Conservation (phyloP, 208 protist genomes). For the Leishmania mexicana region DNA sequence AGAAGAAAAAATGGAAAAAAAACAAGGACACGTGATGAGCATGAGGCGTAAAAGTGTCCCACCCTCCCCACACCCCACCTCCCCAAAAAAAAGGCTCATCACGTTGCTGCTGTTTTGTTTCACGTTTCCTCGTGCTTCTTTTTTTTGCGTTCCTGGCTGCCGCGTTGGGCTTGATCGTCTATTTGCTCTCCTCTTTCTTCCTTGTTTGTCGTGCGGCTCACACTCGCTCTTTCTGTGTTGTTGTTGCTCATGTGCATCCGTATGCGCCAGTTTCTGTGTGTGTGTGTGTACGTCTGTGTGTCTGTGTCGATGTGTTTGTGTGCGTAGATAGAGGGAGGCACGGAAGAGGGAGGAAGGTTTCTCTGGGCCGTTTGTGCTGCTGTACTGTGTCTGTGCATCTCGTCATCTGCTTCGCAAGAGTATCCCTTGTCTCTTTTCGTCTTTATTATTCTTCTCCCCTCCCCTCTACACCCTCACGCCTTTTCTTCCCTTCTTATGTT, state of each 20-base stretch:
- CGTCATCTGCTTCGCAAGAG: neutral
- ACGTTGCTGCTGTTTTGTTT: neutral
- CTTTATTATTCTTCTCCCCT: neutral
- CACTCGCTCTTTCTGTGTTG: neutral
- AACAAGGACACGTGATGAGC: too few species aligned
- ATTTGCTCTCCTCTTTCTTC: neutral
- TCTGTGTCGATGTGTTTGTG: too few species aligned
- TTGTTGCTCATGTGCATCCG: neutral
- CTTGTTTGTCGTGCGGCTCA: neutral
- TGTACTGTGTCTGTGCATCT: neutral
- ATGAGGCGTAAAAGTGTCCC: too few species aligned
- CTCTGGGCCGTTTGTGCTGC: neutral
- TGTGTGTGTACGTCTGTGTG: neutral
- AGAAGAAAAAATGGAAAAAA: neutral
- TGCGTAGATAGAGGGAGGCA: too few species aligned
- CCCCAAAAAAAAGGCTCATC: neutral
- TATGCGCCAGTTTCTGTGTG: neutral
- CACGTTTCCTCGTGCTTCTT: neutral
- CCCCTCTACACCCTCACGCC: neutral
- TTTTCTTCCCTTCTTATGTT: neutral
- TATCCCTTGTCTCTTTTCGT: neutral
- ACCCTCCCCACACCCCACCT: too few species aligned
- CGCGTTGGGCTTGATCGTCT: neutral
- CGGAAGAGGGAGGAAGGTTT: neutral
- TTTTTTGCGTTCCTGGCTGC: neutral